Evolutionary conservation across 2,329 filamentous ascomycete species (phyloP), one percentile per base, ranked within the genome.

Genomic region (Beauveria australis): DNA sequence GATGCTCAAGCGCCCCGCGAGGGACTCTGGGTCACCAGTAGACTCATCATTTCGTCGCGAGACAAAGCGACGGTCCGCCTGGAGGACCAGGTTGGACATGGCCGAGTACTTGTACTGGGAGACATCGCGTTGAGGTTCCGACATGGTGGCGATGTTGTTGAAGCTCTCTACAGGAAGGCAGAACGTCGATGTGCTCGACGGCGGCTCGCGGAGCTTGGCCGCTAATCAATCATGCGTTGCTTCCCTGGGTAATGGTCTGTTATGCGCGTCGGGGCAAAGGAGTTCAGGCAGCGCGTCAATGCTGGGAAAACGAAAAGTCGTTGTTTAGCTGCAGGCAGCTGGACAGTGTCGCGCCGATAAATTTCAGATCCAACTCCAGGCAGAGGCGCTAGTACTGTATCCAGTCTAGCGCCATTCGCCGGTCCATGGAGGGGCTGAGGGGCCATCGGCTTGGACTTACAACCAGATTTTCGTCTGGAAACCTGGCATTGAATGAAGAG

Each of bases 51-150:
- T 92, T 70, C 92, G 87, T 74, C 94, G 87, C 65, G 91, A 91
- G 69, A 96, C 89, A 74, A 99, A 97, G 69, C 94, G 89, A 78
- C 92, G 89, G 81, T 99, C 94, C 79, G 92, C 92, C 89, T 99
- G 94, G 85, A 99, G 91, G 73, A 99, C 94, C 91, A 99, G 89
- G 86, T 99, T 99, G 79, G 94, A 99, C 94, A 99, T 97, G 76
- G 91, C 92, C 86, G 92, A 92, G 85, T 97, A 96, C 78, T 97
- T 97, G 84, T 96, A 97, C 78, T 96, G 92, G 76, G 91, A 92
- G 71, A 96, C 89, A 88, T 94, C 86, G 76, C 84, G 85, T 71
- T 87, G 81, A 75, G 85, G 81, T 74, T 87, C 89, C 75, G 89
- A 82, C 90, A 93, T 92, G 62, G 73, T 81, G 74, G 66, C 71